phyloP scores from a whole-genome alignment of 129 eudicot species.

The Chrysanthemum lavandulifolium region DNA sequence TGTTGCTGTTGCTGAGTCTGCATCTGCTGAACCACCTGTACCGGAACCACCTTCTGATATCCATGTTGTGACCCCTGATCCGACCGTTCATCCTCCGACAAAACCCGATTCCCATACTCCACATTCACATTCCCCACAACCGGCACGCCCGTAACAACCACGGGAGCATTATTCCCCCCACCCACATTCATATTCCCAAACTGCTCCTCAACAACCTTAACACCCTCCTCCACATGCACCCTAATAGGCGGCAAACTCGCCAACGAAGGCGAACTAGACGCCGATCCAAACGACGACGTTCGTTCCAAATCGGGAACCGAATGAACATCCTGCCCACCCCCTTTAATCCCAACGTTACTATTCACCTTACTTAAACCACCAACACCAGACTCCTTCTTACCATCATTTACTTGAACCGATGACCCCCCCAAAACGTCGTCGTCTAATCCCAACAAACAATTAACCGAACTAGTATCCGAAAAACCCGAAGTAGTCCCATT shows the following conservation, averaged over 20 bases:
- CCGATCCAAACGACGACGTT: slow-evolving; percentile 66
- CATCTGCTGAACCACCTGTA: no score
- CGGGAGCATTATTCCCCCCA: slow-evolving; percentile 18
- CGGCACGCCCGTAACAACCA: slow-evolving; percentile 22
- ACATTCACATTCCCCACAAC: slow-evolving; percentile 1
- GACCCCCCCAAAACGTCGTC: slow-evolving; percentile 28
- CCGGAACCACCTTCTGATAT: slow-evolving; percentile 7
- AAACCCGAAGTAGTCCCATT: slow-evolving; percentile 63
- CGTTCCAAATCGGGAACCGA: slow-evolving; percentile 56
- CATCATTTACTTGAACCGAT: slow-evolving; percentile 25
- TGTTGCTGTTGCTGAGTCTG: slow-evolving; percentile 36
- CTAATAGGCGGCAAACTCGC: slow-evolving; percentile 64
- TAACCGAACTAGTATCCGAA: slow-evolving; percentile 63
- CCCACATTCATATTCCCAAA: slow-evolving; percentile 53
- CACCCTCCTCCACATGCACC: slow-evolving; percentile 52
- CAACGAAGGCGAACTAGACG: slow-evolving; percentile 70
- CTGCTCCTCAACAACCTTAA: slow-evolving; percentile 69
- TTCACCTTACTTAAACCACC: slow-evolving; percentile 7
- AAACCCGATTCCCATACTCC: slow-evolving; percentile 37
- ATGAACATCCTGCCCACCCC: slow-evolving; percentile 45
- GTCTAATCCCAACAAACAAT: slow-evolving; percentile 56
- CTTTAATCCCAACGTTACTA: slow-evolving; percentile 17
- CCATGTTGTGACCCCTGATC: slow-evolving; percentile 41
- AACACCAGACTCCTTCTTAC: slow-evolving; percentile 12
- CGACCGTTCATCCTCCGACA: slow-evolving; percentile 72